Conservation (phyloP, 352 stramenopile species). For the Chrysophaeum taylorii region DNA sequence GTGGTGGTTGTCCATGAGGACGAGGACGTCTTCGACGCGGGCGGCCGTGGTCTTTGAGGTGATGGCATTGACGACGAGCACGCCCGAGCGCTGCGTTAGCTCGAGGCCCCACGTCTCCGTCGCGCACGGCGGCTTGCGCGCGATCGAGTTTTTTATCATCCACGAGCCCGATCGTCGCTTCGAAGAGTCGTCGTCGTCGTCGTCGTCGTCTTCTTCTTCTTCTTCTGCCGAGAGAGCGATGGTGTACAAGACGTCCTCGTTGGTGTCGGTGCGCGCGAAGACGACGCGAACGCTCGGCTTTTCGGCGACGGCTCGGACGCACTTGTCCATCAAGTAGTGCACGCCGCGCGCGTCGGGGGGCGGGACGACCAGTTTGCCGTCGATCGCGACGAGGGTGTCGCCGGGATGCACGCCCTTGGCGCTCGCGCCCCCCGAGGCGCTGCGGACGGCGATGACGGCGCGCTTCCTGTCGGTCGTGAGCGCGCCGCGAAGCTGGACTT, state of each 20-base stretch:
- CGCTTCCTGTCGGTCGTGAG: background rate
- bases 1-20: background rate
- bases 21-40: background rate
- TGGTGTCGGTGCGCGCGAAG: background rate
- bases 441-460: background rate
- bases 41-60: background rate
- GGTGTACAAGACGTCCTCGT: background rate
- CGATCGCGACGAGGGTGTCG: background rate
- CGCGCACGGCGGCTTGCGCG: background rate
- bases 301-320: background rate
- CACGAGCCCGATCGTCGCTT: background rate
- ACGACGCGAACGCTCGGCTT: background rate
- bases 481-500: background rate
- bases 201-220: background rate
- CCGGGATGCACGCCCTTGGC: background rate
- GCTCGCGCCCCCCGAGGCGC: background rate
- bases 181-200: background rate
- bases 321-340: background rate
- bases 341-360: background rate
- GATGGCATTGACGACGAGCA: too few species aligned
- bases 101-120: background rate
- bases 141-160: background rate
- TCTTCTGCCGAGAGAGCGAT: background rate
- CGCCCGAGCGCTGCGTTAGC: background rate
- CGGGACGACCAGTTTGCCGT: background rate